A percentile compares a stretch with the other conserved stretches of the same genome.
phyloP scores from a whole-genome alignment of 2,329 filamentous ascomycete genomes.

The Xylaria sp. region DNA sequence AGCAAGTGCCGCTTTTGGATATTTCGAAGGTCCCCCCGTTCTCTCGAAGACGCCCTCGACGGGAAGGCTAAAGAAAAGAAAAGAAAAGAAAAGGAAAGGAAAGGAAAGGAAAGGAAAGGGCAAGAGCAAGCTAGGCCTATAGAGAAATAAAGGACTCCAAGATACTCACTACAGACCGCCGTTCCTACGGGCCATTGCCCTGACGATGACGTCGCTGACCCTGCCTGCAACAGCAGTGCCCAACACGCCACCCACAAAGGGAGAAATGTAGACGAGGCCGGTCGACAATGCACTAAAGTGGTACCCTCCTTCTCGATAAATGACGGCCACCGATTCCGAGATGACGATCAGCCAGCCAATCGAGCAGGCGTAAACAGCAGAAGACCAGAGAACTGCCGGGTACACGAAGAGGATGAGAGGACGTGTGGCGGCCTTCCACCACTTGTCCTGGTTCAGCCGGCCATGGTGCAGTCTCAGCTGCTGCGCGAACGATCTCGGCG shows the following conservation, averaged over 20 bases:
- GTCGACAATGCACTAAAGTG: conserved; percentile 80
- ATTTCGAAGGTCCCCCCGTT: no score
- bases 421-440: conserved; percentile 75
- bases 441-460: conserved; percentile 75
- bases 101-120: no score
- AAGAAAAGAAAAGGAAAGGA: no score
- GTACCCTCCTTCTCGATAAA: conserved; percentile 76
- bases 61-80: no score
- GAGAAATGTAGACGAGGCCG: conserved; percentile 85
- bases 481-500: conserved; percentile 71
- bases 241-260: conserved; percentile 84
- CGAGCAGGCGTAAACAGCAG: conserved; percentile 81
- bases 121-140: no score
- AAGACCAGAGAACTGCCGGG: conserved; percentile 86
- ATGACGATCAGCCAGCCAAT: conserved; percentile 96
- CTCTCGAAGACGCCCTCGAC: no score
- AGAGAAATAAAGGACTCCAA: no score
- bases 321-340: conserved; percentile 80
- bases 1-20: no score
- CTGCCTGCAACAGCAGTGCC: conserved; percentile 92
- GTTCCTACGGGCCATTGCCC: conserved; percentile 79
- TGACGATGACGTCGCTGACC: conserved; percentile 83
- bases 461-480: conserved; percentile 79
- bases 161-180: conserved; percentile 96
- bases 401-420: conserved; percentile 89